These are phyloP conservation scores for Arthrobotrys entomopaga DNA, from an alignment of 2,329 filamentous ascomycete species.

Conservation along the genomic window DNA sequence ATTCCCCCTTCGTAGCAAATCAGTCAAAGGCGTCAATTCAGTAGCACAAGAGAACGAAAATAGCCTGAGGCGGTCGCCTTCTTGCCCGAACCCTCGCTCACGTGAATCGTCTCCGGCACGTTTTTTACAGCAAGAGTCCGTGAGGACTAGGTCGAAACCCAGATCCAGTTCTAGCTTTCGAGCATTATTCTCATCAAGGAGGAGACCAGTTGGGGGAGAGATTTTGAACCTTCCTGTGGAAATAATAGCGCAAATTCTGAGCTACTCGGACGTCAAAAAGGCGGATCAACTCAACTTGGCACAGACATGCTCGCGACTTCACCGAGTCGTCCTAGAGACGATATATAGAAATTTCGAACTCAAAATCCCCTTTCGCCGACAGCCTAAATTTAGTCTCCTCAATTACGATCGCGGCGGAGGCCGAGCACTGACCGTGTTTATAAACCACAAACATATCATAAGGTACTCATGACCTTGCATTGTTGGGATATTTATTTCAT, in stretches of 20 bases:
- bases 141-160: conserved; percentile 3
- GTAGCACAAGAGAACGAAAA: background rate
- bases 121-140: background rate
- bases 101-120: background rate
- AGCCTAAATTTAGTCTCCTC: conserved; percentile 24
- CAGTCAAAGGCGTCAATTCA: conserved; percentile 1
- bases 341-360: conserved; percentile 40
- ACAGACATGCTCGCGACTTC: conserved; percentile 30
- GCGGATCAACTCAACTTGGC: conserved; percentile 27
- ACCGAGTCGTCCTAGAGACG: conserved; percentile 20
- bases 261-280: conserved; percentile 17
- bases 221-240: conserved; percentile 27
- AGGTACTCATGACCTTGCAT: too few species aligned
- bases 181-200: conserved; percentile 16
- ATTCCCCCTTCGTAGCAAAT: conserved; percentile 12
- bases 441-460: conserved; percentile 35
- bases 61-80: background rate
- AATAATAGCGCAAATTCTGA: conserved; percentile 27
- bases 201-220: conserved; percentile 1
- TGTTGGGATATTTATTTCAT: background rate
- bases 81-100: background rate
- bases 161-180: conserved; percentile 15
- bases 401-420: conserved; percentile 13
- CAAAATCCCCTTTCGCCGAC: conserved; percentile 19
- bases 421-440: conserved; percentile 16